These are phyloP conservation scores for Pterula multifida DNA, from an alignment of 1,284 basidiomycete species.

Conservation along the genomic window DNA sequence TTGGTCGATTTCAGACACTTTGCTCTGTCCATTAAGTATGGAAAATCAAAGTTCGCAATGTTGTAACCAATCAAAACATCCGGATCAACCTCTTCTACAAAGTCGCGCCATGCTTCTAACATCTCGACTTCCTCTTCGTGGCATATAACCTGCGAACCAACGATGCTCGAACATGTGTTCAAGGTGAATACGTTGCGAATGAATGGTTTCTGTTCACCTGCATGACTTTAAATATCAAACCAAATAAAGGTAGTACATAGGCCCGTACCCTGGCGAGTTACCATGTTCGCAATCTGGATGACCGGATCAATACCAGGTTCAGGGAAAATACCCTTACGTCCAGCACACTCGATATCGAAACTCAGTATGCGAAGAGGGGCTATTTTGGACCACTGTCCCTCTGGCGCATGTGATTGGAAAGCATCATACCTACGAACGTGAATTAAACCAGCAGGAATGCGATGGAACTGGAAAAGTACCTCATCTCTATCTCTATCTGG, in stretches of 20 bases:
- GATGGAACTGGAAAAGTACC: conserved; percentile 27
- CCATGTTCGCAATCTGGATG: conserved; percentile 97
- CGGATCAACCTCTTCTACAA: conserved; percentile 80
- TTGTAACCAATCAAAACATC: conserved; percentile 95
- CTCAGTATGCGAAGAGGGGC: conserved; percentile 87
- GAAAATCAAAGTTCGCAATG: conserved; percentile 84
- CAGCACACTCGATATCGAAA: conserved; percentile 97
- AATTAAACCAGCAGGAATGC: conserved; percentile 6
- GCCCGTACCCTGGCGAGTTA: conserved; percentile 90
- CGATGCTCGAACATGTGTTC: conserved; percentile 86
- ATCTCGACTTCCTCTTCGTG: conserved; percentile 67
- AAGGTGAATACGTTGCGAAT: conserved; percentile 94
- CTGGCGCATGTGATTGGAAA: conserved; percentile 81
- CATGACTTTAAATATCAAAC: neutral
- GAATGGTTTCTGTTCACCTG: conserved; percentile 85
- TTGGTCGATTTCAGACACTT: conserved; percentile 61
- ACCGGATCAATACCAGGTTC: conserved; percentile 83
- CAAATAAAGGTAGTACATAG: conserved; percentile 1
- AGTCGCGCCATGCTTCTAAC: conserved; percentile 74
- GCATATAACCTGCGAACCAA: conserved; percentile 88
- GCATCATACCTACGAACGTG: conserved; percentile 50
- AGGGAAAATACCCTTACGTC: conserved; percentile 90
- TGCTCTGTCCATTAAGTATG: conserved; percentile 86
- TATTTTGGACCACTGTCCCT: conserved; percentile 82
- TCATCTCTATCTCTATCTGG: conserved; percentile 75